Conservation (phyloP, 768 basidiomycete species). For the Naganishia onofrii region DNA sequence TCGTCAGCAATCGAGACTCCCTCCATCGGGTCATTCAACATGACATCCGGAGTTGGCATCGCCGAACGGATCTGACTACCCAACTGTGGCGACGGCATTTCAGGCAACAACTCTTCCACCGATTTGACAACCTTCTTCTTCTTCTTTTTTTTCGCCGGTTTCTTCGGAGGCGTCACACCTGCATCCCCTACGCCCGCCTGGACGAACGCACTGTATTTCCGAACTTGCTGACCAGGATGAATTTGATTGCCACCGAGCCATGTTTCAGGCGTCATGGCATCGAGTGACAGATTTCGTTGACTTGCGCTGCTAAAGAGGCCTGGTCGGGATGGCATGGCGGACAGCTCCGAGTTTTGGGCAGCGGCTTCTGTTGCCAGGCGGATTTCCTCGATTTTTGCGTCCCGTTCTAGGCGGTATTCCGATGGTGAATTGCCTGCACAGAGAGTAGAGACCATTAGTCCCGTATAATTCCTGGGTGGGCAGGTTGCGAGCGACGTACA, state of each 20-base stretch:
- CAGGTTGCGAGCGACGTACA: not conserved
- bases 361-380: not conserved
- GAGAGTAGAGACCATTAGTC: not conserved
- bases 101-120: not conserved
- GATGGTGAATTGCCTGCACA: not conserved
- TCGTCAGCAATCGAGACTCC: not conserved
- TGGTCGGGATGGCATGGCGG: not conserved
- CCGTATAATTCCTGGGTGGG: too few species aligned
- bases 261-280: constrained; percentile 15
- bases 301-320: not conserved
- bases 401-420: constrained; percentile 11
- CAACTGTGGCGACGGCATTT: constrained; percentile 1
- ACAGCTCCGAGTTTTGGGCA: not conserved
- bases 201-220: constrained; percentile 7
- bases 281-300: constrained; percentile 16
- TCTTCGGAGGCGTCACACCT: constrained; percentile 2
- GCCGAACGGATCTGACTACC: not conserved
- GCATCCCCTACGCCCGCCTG: not conserved
- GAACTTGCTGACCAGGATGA: constrained; percentile 13
- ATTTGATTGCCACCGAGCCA: constrained; percentile 2
- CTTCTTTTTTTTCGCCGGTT: constrained; percentile 20
- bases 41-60: not conserved
- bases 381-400: constrained; percentile 16
- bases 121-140: constrained; percentile 25
- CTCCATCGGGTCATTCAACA: constrained; percentile 19